phyloP scores from a whole-genome alignment of 202 grass and related monocot species.

The Setaria viridis region DNA sequence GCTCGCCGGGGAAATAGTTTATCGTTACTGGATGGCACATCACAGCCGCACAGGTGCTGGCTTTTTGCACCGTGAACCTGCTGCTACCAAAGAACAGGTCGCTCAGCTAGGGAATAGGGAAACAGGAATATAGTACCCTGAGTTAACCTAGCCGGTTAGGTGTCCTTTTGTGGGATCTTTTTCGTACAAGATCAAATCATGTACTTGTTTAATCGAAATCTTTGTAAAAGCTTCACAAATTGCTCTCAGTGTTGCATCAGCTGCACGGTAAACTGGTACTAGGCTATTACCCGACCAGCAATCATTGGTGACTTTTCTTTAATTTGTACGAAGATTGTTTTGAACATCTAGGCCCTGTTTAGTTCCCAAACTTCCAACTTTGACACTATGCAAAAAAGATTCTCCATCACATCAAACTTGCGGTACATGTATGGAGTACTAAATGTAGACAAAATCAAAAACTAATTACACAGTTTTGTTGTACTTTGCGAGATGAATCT shows the following conservation, averaged over 20 bases:
- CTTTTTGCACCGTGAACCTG: neutral
- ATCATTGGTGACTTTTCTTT: neutral
- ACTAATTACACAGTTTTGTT: too few species aligned
- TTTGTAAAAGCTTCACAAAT: neutral
- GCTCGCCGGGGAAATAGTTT: neutral
- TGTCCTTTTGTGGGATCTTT: neutral
- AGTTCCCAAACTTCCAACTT: too few species aligned
- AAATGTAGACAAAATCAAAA: too few species aligned
- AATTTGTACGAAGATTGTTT: neutral
- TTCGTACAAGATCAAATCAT: neutral
- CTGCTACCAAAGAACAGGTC: neutral
- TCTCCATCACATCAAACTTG: too few species aligned
- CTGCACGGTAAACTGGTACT: neutral
- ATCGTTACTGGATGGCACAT: neutral
- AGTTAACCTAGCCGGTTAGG: neutral
- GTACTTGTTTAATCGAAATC: neutral
- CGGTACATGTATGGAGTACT: too few species aligned
- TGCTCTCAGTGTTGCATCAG: neutral
- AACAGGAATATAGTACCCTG: neutral
- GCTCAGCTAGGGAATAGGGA: neutral
- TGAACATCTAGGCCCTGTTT: neutral
- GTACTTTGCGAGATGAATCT: too few species aligned
- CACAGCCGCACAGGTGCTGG: slow-evolving; percentile 15
- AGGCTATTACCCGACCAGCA: neutral
- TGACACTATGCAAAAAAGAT: too few species aligned